Base-by-base conservation (phyloP, 1,284 basidiomycete species). In the Sparassis latifolia region DNA sequence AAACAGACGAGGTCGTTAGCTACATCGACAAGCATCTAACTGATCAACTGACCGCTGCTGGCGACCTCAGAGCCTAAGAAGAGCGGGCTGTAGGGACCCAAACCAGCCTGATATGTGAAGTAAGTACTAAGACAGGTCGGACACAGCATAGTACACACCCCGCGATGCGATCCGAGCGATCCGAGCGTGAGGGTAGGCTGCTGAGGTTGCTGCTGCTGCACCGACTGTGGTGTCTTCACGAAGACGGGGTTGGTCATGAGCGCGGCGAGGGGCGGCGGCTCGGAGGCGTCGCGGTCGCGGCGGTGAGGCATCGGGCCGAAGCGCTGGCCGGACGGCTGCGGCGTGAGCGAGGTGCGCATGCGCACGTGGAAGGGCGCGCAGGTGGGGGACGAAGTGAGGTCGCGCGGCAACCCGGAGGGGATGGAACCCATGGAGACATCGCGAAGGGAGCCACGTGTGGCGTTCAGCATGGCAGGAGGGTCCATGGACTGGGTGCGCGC, bases 191-290 rank as follows among this genome's bases (percentile, higher is more conserved):
- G 51, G 10, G 66, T 42, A 55, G 66, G 62, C 43, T 60, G 57
- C 49, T 55, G 52, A 12, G 45, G 27, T 27, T 65, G 64, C 45
- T 69, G 68, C 20, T 44, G 51, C 49, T 68, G 65, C 20, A 59
- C 45, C 47, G 63, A 51, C 49, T 73, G 67, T 1, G 86, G 84
- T 0, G 76, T 73, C 55, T 76, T 83, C n/a, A 89, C 76, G 60
- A 89, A 89, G 48, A 77, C 71, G 12, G 86, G 86, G 57, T 83
- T 81, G 20, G 78, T 73, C 54, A 73, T 71, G 31, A 89, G 73
- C 47, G 76, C 55, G 42, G 74, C 72, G 31, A 88, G 62, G 4
- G 82, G 75, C 30, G 86, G 86, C n/a, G 86, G 86, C 56, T 86
- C 85, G 12, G 83, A 83, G 37, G 66, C 63, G 55, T 75, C 69